A percentile compares a stretch with the other conserved stretches of the same genome.
Conservation (phyloP, 2,329 filamentous ascomycete species). For the Arthroderma sp. region DNA sequence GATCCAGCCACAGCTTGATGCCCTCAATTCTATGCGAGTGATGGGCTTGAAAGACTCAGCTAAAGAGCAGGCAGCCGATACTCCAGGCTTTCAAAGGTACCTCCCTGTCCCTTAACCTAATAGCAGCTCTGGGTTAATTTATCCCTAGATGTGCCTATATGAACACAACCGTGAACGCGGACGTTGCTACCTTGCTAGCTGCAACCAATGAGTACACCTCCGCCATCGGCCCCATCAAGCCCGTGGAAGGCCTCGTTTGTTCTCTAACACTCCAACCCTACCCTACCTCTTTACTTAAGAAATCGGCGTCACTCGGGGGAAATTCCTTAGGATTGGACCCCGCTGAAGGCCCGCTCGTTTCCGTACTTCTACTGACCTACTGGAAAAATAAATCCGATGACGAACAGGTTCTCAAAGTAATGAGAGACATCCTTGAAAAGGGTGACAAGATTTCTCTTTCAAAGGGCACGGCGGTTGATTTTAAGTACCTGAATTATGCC, state of each 20-base stretch:
- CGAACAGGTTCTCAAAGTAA: too few species aligned
- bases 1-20: not conserved
- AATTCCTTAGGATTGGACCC: conserved; percentile 20
- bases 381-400: conserved; percentile 25
- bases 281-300: not conserved
- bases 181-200: too few species aligned
- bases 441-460: too few species aligned
- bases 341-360: conserved; percentile 20
- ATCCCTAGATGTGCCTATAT: not conserved
- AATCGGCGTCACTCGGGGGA: conserved; percentile 4
- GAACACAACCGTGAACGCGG: conserved; percentile 27
- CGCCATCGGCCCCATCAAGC: too few species aligned
- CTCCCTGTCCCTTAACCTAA: not conserved
- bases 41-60: not conserved
- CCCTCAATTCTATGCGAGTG: not conserved
- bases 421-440: too few species aligned
- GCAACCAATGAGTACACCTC: too few species aligned
- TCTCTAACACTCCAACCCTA: not conserved
- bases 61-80: not conserved
- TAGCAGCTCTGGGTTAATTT: not conserved
- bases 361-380: conserved; percentile 24
- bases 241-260: not conserved
- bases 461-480: too few species aligned
- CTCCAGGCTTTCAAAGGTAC: not conserved
- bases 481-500: conserved; percentile 23